phyloP scores from a whole-genome alignment of 306 rosid species.

The Cucumis melo region DNA sequence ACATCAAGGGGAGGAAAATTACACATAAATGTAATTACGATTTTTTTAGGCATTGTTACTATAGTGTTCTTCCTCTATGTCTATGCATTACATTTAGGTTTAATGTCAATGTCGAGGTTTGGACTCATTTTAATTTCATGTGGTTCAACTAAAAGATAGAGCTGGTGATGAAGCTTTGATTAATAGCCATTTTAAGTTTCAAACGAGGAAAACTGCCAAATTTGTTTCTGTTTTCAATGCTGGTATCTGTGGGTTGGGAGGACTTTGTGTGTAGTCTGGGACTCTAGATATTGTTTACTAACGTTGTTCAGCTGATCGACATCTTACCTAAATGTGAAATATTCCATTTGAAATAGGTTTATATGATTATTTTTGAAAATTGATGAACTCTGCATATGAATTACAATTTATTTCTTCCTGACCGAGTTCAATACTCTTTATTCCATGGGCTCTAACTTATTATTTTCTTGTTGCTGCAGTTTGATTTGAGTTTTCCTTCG shows the following conservation, averaged over 20 bases:
- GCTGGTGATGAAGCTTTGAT: neutral
- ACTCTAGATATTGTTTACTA: neutral
- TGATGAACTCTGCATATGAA: neutral
- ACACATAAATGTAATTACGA: constrained; percentile 46
- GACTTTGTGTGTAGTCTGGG: neutral
- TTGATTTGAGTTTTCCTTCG: constrained; percentile 83
- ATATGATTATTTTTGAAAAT: neutral
- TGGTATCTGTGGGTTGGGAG: neutral
- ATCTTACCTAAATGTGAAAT: neutral
- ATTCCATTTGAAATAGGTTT: neutral
- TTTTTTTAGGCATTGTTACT: neutral
- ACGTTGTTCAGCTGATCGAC: neutral
- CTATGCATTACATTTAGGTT: neutral
- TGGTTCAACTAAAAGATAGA: neutral
- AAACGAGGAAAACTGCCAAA: neutral
- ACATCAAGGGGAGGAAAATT: constrained; percentile 76
- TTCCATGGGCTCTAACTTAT: neutral
- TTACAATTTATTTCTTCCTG: neutral
- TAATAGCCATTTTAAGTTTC: neutral
- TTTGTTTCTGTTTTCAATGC: neutral
- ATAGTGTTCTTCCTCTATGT: neutral
- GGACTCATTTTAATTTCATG: neutral
- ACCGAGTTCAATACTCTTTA: neutral
- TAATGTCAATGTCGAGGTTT: neutral
- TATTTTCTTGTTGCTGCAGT: constrained; percentile 42